Conservation (phyloP, 306 rosid species). For the Quercus aquifolioides region DNA sequence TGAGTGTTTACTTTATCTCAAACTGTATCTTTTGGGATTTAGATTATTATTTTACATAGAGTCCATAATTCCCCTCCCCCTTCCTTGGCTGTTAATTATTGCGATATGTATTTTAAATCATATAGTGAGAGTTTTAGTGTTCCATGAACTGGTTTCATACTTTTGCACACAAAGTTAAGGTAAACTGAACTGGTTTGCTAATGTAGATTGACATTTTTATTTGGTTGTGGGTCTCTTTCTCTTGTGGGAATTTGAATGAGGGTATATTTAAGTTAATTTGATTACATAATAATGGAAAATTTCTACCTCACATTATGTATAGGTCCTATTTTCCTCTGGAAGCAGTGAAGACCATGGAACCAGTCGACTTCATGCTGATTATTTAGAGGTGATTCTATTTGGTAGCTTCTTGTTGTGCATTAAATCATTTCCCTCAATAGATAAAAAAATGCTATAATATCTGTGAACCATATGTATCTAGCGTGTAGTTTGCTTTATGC, state of each 20-base stretch:
- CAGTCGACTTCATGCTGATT: slow-evolving; percentile 60
- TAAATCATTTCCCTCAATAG: background rate
- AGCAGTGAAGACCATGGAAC: slow-evolving; percentile 47
- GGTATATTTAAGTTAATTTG: slow-evolving; percentile 1
- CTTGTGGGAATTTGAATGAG: background rate
- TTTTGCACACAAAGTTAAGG: background rate
- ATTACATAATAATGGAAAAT: slow-evolving; percentile 8
- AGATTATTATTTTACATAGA: background rate
- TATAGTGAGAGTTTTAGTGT: background rate
- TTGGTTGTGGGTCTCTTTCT: background rate
- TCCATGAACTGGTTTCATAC: background rate
- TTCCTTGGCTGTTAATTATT: background rate
- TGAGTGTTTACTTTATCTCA: background rate
- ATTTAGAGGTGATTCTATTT: slow-evolving; percentile 65
- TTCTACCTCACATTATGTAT: slow-evolving; percentile 19
- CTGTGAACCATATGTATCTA: background rate
- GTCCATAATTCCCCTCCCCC: background rate
- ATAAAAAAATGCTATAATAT: background rate
- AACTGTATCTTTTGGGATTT: background rate
- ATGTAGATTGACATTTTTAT: background rate
- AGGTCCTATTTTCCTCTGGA: slow-evolving; percentile 78
- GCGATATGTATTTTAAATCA: background rate
- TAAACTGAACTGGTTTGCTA: background rate
- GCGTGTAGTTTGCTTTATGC: background rate
- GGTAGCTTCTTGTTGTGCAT: background rate